Base-by-base conservation (phyloP, 2,329 filamentous ascomycete species). In the Exophiala calicioides region DNA sequence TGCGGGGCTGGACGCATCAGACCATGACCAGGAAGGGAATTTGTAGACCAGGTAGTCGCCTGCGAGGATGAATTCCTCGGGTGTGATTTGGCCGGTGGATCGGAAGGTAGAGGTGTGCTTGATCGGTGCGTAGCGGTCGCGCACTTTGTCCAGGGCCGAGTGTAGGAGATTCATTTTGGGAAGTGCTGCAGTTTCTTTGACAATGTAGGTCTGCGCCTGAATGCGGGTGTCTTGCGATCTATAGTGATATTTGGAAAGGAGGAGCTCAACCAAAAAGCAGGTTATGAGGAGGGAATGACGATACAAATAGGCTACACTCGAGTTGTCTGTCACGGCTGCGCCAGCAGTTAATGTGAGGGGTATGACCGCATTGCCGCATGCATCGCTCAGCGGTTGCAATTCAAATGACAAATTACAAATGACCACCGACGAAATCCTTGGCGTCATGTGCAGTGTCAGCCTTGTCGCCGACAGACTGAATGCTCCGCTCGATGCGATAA, bases 21-120 rank as follows among this genome's bases (percentile, higher is more conserved):
- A 84, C 93, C 93, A 98, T 38, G 88, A 86, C 93, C 93, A 98
- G 48, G 91, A 95, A 6, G 91, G 93, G 72, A 98, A 98, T 75
- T 96, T 97, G 82, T 94, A 95, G 63, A 95, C 90, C 27, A 98
- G 83, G 68, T 97, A 98, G 74, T 98, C 93, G 60, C 93, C 93
- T 3, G 93, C 93, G 3, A 87, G 85, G 39, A 96, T 78, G 69
- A 98, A 98, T 77, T 98, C 93, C 64, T 96, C 91, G 13, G 91
- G 91, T 0, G 91, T 97, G 70, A 98, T 93, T 73, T 97, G 88
- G 57, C 93, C 93, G 3, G 90, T 95, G 61, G 82, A 80, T 60
- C 91, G 88, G 72, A 98, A 98, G 56, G 88, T 97, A 3, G 91
- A 97, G 41, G 83, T 94, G 68, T 95, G 85, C 50, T 82, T 84